Evolutionary conservation across 2,329 filamentous ascomycete genomes (phyloP), one percentile per base, ranked within the genome.

Genomic region (Fusarium temperatum): DNA sequence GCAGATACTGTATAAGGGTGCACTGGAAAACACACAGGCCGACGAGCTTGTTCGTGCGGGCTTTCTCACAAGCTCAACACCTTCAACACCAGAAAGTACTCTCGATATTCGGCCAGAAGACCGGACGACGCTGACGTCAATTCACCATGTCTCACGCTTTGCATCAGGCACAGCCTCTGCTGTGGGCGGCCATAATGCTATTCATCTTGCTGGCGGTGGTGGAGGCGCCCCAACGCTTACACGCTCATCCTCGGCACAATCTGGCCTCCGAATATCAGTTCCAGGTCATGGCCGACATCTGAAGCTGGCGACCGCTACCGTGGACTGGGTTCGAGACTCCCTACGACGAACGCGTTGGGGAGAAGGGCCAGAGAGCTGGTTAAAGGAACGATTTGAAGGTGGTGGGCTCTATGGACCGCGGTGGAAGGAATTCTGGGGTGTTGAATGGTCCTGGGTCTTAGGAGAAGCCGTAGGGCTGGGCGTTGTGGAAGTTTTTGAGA

Each of bases 401-500:
- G 91, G 91, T 8, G 81, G 81, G 4, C 71, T 83, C 39, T 81
- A 82, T 63, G 82, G 82, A 4, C 69, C 78, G 56, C 75, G 82
- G 78, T 95, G 93, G 93, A 91, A 87, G 78, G 87, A 89, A 36
- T 93, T 94, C 72, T 89, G 89, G 77, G 93, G 93, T 1, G 81
- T 94, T 68, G 83, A 87, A 48, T 95, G 94, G 81, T 88, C 92
- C 66, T 95, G 91, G 91, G 85, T 93, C 22, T 79, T 95, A 47
- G 90, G 88, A 45, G 92, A 94, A 80, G 92, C 91, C 48, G 85
- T 93, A 30, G 93, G 92, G 0, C 85, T 90, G 35, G 93, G 93
- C 3, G 78, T 92, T 22, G 87, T 94, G 8, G 93, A 95, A 81
- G 83, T 93, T 20, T 95, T 95, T 80, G 89, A 94, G 78, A 95